A percentile compares a stretch with the other conserved stretches of the same genome.
These are phyloP conservation scores for Gloeostereum incarnatum DNA, from an alignment of 768 basidiomycete genomes.

Conservation along the genomic window DNA sequence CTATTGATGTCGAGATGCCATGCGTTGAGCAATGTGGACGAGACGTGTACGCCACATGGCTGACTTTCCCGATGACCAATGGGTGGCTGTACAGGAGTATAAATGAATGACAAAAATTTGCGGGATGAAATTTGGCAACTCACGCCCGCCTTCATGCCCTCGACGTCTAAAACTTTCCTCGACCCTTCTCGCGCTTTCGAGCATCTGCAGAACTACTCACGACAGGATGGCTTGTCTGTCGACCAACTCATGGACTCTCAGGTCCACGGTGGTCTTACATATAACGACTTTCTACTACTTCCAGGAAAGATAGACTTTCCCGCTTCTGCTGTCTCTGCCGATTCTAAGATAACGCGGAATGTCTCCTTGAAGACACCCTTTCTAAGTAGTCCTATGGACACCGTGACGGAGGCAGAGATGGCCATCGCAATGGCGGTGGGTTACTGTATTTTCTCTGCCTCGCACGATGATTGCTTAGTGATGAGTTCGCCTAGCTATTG, in stretches of 20 bases:
- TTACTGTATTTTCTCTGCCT: slow-evolving; percentile 9
- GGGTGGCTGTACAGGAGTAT: no score
- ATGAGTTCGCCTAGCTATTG: slow-evolving; percentile 11
- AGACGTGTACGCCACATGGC: no score
- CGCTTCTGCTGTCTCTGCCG: slow-evolving; percentile 69
- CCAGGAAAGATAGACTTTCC: slow-evolving; percentile 96
- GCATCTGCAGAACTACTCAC: slow-evolving; percentile 61
- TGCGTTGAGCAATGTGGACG: no score
- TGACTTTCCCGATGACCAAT: no score
- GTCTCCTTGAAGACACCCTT: slow-evolving; percentile 92
- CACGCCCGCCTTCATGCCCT: no score
- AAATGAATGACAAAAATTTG: no score
- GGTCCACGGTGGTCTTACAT: slow-evolving; percentile 87
- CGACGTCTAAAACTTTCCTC: slow-evolving; percentile 33
- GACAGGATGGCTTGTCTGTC: slow-evolving; percentile 77
- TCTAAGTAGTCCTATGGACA: slow-evolving; percentile 98
- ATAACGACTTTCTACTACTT: slow-evolving; percentile 93
- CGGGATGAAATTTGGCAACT: no score
- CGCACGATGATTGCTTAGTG: slow-evolving; percentile 4
- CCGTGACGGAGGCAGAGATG: slow-evolving; percentile 94
- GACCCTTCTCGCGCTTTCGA: slow-evolving; percentile 66
- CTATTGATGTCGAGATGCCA: no score
- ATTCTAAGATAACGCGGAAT: slow-evolving; percentile 85
- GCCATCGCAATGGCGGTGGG: slow-evolving; percentile 87
- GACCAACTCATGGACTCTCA: slow-evolving; percentile 82